Conservation (phyloP, 2,329 filamentous ascomycete species). For the Epichloe bromicola region DNA sequence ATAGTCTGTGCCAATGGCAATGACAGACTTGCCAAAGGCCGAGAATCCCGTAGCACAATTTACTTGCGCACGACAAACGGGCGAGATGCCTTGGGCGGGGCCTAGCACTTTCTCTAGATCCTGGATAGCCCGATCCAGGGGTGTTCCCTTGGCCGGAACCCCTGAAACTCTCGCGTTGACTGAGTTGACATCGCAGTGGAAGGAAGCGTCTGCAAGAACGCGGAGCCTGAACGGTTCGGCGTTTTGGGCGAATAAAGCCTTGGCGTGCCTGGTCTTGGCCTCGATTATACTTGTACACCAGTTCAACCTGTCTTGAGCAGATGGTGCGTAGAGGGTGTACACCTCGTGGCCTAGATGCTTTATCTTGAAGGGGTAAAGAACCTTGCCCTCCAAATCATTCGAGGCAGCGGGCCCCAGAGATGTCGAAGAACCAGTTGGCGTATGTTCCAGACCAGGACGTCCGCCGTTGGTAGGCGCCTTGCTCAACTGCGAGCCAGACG, state of each 20-base stretch:
- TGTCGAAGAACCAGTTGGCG: slow-evolving; percentile 52
- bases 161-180: slow-evolving; percentile 45
- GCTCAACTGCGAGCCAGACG: slow-evolving; percentile 44
- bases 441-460: slow-evolving; percentile 52
- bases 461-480: slow-evolving; percentile 40
- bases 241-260: slow-evolving; percentile 79
- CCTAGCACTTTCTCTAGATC: slow-evolving; percentile 76
- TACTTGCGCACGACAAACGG: slow-evolving; percentile 73
- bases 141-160: slow-evolving; percentile 79
- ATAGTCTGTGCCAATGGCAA: slow-evolving; percentile 89
- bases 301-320: slow-evolving; percentile 59
- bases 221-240: slow-evolving; percentile 88
- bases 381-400: slow-evolving; percentile 65
- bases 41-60: slow-evolving; percentile 90
- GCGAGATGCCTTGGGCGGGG: slow-evolving; percentile 52
- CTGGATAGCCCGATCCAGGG: slow-evolving; percentile 77
- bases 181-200: slow-evolving; percentile 59
- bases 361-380: slow-evolving; percentile 86
- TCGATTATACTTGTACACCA: slow-evolving; percentile 93
- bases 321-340: slow-evolving; percentile 79
- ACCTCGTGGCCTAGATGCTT: slow-evolving; percentile 92
- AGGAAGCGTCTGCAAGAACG: slow-evolving; percentile 85
- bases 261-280: slow-evolving; percentile 87
- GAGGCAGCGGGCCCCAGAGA: slow-evolving; percentile 34
- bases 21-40: slow-evolving; percentile 70